Conservation (phyloP, 2,329 filamentous ascomycete species). For the Triangularia verruculosa region DNA sequence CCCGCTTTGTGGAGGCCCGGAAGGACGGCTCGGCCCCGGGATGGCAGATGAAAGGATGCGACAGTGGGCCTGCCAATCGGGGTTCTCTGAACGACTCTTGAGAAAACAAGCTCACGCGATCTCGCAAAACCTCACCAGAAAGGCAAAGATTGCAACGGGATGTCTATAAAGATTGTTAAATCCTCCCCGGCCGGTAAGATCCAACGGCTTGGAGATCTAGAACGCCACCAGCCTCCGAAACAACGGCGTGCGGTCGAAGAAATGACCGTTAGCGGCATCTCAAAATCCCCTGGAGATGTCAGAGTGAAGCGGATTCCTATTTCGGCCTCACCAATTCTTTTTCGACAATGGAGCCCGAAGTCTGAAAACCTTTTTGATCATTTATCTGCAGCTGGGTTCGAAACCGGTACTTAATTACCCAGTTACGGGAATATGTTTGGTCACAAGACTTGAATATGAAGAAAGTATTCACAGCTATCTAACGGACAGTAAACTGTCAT, state of each 20-base stretch:
- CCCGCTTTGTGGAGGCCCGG: conserved; percentile 2
- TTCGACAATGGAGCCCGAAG: not conserved
- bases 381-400: not conserved
- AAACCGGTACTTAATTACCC: no score
- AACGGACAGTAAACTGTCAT: no score
- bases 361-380: not conserved
- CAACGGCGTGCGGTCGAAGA: not conserved
- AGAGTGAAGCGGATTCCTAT: not conserved
- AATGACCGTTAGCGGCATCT: not conserved
- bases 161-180: not conserved
- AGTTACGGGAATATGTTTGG: no score
- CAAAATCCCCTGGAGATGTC: not conserved
- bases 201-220: not conserved
- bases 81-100: not conserved
- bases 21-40: conserved; percentile 16
- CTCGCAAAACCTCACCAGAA: not conserved
- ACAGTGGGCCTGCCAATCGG: conserved; percentile 10
- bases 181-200: not conserved
- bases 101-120: not conserved
- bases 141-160: not conserved
- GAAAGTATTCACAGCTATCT: not conserved
- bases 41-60: not conserved
- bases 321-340: not conserved
- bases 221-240: not conserved
- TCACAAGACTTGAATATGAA: no score